Evolutionary conservation across 164 flowering plant species (phyloP), one percentile per base, ranked within the genome.

Genomic region (Umbellularia californica): DNA sequence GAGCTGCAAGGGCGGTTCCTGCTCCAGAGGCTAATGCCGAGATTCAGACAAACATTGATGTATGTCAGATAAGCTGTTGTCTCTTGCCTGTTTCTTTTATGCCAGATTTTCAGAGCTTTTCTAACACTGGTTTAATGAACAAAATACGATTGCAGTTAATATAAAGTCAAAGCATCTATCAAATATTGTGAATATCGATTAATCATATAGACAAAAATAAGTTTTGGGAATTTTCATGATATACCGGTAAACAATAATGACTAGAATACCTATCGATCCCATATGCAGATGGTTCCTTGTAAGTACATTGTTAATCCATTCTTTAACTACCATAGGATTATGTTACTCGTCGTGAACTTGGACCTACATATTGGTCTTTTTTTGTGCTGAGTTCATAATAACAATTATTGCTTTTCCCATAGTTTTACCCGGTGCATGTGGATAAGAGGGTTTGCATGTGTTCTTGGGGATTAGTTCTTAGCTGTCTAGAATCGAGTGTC

Each of bases 11-110:
- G 79, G 92, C 87, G 68, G 69, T 84, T 50, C 92, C 95, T 83
- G 97, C 90, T 81, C 94, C 97, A 17, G 92, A 90, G 79, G 98
- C 95, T 70, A 93, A 93, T 81, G 93, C 93, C 3, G 95, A 90
- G 81, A 87, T 89, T 76, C 95, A 88, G 80, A 77, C 87, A 71
- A 93, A 93, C 83, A 82, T 92, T 75, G 97, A 93, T 87, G 98
- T 93, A 90, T 65, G 95, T 79, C 81, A 71, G 60, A 78, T 75
- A 62, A 73, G 70, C 63, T 70, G 71, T 79, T 75, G 41, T 10
- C 22, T 14, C 33, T 68, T 65, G 70, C 50, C n/a, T 7, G 19
- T 33, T 51, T 3, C 65, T 51, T 68, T 28, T 65, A 10, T 58
- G 33, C 33, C 14, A 4, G 13, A 1, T n/a, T 13, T 12, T 24